Evolutionary conservation across 148 eudicot species (phyloP), one percentile per base, ranked within the genome.

Genomic region (Oxyria digyna): DNA sequence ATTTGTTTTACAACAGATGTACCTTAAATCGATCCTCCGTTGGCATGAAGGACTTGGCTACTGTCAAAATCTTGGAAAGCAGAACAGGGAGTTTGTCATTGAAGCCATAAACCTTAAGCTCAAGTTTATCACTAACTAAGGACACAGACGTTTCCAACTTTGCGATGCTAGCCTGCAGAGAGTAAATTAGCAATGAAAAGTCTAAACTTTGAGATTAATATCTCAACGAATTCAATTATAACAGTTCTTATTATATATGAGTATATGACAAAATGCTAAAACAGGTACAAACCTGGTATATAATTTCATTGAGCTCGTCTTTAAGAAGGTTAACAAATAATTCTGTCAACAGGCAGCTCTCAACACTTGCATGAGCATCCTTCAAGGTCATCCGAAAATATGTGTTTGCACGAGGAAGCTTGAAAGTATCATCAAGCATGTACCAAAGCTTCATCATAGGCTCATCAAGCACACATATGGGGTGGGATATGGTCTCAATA

Each of bases 71-170:
- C 83, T 87, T 94, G 24, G 90, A 78, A 72, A 94, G 70, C 70
- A 94, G 85, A 69, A 86, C 85, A 27, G 88, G 86, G 74, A 94
- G 96, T 77, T 90, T 94, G 77, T 94, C 96, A 80, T 84, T 90
- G 79, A 88, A 90, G 37, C 98, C 98, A 77, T 88, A 88, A 52
- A 94, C 81, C 90, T 86, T 94, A 26, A 94, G 78, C 83, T 94
- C 96, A 73, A 93, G 83, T 80, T 84, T 88, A 75, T 93, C 98
- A 40, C 95, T 81, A 68, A 68, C 76, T 69, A 89, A 71, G 57
- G 96, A 89, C 75, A 93, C 83, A 49, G 98, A 93, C 67, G 95
- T 90, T 73, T 93, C 98, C 72, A 93, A 75, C 84, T 93, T 93
- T 9, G 98, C 96, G 63, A 93, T 78, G 74, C 95, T 86, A 62